Evolutionary conservation across 2,329 filamentous ascomycete species (phyloP), one percentile per base, ranked within the genome.

Genomic region (Neobulgaria alba): DNA sequence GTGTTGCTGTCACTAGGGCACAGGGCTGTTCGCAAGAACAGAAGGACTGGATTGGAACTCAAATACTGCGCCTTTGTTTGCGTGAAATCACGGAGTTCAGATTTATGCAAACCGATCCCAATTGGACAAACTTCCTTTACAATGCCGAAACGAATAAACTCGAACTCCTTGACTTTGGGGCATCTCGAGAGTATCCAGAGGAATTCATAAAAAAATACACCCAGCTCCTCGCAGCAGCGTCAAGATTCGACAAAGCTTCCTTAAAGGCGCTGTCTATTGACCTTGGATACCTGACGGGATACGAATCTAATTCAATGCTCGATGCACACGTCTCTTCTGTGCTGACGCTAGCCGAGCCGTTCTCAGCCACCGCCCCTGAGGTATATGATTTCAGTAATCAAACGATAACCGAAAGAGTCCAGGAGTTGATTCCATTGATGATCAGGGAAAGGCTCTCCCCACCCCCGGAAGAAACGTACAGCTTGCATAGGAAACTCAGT

Each of bases 81-180:
- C 82, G 89, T 43, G 92, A 96, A 65, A 90, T 96, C 53, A 82
- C 82, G 49, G 87, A 95, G 63, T 96, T 95, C 75, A 80, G 73
- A 46, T 96, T 94, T 67, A 98, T 98, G 92, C 92, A 98, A 66
- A 98, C 92, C 4, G 92, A 98, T 59, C 92, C 92, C 30, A 98
- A 98, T 69, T 98, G 92, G 92, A 96, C 90, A 23, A 98, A 98
- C 64, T 98, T 98, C 63, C 72, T 96, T 15, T 98, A 87, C 70
- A 92, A 96, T 55, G 68, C 78, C 1, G 54, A 67, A 15, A 77
- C 72, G 3, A 68, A 78, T 54, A 83, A 79, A 57, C 79, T 98
- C 10, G 89, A 95, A 62, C 75, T 98, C 1, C 79, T 98, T 38
- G 93, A 98, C 64, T 98, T 98, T 62, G 92, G 92, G 44, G 92